A percentile compares a stretch with the other conserved stretches of the same genome.
phyloP scores from a whole-genome alignment of 228 moss, liverwort and hornwort genomes.

The Sphagnum fallax region DNA sequence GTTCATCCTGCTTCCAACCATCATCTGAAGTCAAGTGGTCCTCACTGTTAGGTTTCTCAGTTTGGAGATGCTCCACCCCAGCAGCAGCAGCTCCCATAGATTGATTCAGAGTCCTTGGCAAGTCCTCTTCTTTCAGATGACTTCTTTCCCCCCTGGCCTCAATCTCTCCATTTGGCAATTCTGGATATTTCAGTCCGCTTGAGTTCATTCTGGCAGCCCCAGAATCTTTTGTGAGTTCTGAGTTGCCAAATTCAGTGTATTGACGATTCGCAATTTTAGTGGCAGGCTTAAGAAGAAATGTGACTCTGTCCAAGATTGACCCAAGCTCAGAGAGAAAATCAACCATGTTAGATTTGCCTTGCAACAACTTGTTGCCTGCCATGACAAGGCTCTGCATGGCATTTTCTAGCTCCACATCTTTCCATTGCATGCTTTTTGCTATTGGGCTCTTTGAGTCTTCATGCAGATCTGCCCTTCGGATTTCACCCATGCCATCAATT shows the following conservation, averaged over 20 bases:
- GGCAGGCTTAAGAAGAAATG: slow-evolving; percentile 14
- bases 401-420: slow-evolving; percentile 21
- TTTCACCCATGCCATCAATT: slow-evolving; percentile 4
- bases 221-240: too few species aligned
- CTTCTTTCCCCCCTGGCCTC: not conserved
- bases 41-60: slow-evolving; percentile 23
- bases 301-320: slow-evolving; percentile 39
- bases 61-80: slow-evolving; percentile 6
- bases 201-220: too few species aligned
- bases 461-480: not conserved
- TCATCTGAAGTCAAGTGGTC: not conserved
- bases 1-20: slow-evolving; percentile 42
- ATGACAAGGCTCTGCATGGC: slow-evolving; percentile 41
- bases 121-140: slow-evolving; percentile 8
- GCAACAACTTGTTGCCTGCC: slow-evolving; percentile 49
- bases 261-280: not conserved
- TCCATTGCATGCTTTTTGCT: slow-evolving; percentile 34
- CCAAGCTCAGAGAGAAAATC: slow-evolving; percentile 58
- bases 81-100: slow-evolving; percentile 7
- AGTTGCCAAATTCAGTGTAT: too few species aligned
- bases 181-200: not conserved
- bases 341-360: slow-evolving; percentile 48
- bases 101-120: not conserved
- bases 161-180: not conserved
- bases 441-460: slow-evolving; percentile 17